Evolutionary conservation across 2,329 filamentous ascomycete genomes (phyloP).

Genomic region (Botrytis fabae): DNA sequence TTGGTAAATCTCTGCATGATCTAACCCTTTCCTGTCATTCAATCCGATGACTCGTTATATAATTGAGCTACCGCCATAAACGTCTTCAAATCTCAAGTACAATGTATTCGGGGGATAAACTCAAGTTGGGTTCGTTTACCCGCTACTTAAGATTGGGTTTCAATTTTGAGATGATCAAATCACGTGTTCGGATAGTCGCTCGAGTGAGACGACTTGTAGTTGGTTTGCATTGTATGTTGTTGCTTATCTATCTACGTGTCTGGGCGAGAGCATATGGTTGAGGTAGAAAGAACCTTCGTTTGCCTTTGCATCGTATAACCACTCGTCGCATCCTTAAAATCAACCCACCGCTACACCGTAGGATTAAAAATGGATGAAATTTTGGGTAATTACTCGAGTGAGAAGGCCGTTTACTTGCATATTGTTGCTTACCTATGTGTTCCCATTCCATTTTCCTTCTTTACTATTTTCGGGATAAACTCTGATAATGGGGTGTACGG

Average conservation of each 20-base stretch:
- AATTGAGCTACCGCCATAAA: background rate
- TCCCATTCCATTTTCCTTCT: background rate
- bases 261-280: background rate
- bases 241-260: background rate
- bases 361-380: background rate
- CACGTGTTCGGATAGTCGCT: background rate
- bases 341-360: background rate
- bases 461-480: background rate
- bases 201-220: background rate
- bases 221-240: background rate
- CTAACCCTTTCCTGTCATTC: background rate
- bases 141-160: background rate
- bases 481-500: background rate
- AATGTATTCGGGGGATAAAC: background rate
- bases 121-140: background rate
- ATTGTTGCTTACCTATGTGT: constrained; percentile 13
- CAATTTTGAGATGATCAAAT: background rate
- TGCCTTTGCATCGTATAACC: background rate
- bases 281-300: background rate
- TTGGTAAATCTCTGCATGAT: constrained; percentile 11
- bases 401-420: background rate
- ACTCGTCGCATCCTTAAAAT: background rate
- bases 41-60: background rate
- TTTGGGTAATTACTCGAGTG: background rate
- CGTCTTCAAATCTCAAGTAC: background rate